Conservation (phyloP, 2,329 filamentous ascomycete species). For the Cladosporium sp. region DNA sequence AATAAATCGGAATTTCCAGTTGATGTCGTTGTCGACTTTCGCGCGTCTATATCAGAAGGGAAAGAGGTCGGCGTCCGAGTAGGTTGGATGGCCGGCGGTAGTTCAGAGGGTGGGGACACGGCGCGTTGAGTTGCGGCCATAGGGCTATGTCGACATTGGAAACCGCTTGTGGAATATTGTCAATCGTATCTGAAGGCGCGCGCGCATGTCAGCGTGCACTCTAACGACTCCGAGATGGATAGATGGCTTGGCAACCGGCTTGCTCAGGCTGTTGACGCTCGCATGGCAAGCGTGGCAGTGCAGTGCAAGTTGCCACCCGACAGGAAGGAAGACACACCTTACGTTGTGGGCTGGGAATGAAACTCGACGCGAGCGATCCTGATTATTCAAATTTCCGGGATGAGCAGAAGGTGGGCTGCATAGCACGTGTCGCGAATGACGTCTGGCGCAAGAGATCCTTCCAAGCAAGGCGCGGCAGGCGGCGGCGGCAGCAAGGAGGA, state of each 20-base stretch:
- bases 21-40: slow-evolving; percentile 17
- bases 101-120: slow-evolving; percentile 38
- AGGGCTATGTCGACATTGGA: slow-evolving; percentile 21
- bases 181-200: slow-evolving; percentile 5
- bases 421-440: background rate
- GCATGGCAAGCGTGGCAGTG: background rate
- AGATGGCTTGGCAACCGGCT: slow-evolving; percentile 8
- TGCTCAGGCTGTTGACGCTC: too few species aligned
- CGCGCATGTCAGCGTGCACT: slow-evolving; percentile 9
- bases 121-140: slow-evolving; percentile 44
- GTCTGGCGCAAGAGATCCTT: background rate
- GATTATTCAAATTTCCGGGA: background rate
- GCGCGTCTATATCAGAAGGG: slow-evolving; percentile 24
- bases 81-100: slow-evolving; percentile 35
- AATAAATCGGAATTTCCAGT: slow-evolving; percentile 23
- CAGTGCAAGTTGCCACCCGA: background rate
- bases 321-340: background rate
- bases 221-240: background rate
- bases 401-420: background rate
- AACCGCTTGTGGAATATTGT: background rate
- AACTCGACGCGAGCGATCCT: background rate
- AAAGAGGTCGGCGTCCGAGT: slow-evolving; percentile 38
- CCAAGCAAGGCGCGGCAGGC: too few species aligned
- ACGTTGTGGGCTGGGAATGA: background rate
- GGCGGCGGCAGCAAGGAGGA: too few species aligned